These are phyloP conservation scores for Sphaerulina vaccinii DNA, from an alignment of 2,329 filamentous ascomycete species.

Conservation along the genomic window DNA sequence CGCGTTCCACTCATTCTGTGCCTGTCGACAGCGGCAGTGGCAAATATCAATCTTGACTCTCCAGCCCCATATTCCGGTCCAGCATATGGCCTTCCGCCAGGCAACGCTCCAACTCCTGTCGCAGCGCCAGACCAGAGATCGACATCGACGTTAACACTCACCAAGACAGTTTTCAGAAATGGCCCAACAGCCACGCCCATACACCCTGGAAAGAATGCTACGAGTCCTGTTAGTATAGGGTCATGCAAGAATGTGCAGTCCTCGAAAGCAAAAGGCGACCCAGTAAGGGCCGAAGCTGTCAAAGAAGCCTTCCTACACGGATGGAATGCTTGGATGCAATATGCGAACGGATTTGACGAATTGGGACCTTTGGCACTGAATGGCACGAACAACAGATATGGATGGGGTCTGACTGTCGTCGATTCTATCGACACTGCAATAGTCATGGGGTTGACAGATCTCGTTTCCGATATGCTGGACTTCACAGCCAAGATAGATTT, in stretches of 20 bases:
- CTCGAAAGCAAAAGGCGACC: constrained; percentile 3
- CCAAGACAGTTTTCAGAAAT: background rate
- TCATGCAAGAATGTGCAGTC: constrained; percentile 22
- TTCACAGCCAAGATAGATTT: constrained; percentile 27
- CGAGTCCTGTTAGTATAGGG: background rate
- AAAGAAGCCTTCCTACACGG: constrained; percentile 22
- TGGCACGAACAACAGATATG: constrained; percentile 22
- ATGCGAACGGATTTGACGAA: constrained; percentile 38
- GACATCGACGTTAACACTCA: background rate
- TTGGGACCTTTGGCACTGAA: constrained; percentile 17
- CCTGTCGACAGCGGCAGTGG: background rate
- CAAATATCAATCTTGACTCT: background rate
- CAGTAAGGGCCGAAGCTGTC: constrained; percentile 17
- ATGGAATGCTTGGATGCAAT: constrained; percentile 21
- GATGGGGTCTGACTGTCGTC: constrained; percentile 32
- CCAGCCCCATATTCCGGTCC: background rate
- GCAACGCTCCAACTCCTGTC: background rate
- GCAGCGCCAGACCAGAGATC: constrained; percentile 3
- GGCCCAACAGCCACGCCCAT: constrained; percentile 1
- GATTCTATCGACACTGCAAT: constrained; percentile 31
- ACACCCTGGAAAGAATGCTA: background rate
- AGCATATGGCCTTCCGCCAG: background rate
- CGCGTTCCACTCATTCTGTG: background rate
- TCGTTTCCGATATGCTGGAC: constrained; percentile 25
- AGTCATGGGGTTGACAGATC: constrained; percentile 27